A percentile compares a stretch with the other conserved stretches of the same genome.
Evolutionary conservation across 2,329 filamentous ascomycete species (phyloP).

Genomic region (Aureobasidium subglaciale): DNA sequence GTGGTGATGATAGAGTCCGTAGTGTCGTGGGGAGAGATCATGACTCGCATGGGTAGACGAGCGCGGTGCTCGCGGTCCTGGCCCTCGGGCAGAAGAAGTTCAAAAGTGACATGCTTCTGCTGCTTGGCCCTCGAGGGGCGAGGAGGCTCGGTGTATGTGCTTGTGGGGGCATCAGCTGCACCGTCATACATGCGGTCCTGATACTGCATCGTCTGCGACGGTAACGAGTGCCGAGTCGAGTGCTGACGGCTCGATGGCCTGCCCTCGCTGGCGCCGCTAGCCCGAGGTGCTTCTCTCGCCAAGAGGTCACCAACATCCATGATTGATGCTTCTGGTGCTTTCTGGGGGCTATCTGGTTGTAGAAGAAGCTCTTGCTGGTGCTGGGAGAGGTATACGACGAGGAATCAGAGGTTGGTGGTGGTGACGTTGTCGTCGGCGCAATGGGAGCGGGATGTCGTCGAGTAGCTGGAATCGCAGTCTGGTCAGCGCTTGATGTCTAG

Average conservation of each 20-base stretch:
- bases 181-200: not conserved
- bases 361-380: not conserved
- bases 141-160: constrained; percentile 18
- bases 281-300: constrained; percentile 19
- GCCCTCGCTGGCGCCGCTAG: constrained; percentile 19
- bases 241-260: constrained; percentile 29
- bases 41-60: constrained; percentile 75
- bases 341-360: not conserved
- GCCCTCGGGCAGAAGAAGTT: constrained; percentile 62
- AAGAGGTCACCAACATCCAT: constrained; percentile 35
- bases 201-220: constrained; percentile 15
- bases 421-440: constrained; percentile 27
- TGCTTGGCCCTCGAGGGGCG: constrained; percentile 31
- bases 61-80: constrained; percentile 59
- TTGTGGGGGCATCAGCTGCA: not conserved
- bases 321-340: not conserved
- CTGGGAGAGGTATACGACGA: constrained; percentile 6
- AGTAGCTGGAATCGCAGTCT: constrained; percentile 1
- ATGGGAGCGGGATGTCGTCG: constrained; percentile 14
- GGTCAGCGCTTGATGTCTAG: constrained; percentile 10
- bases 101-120: constrained; percentile 70
- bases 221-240: constrained; percentile 25
- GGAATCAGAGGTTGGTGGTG: constrained; percentile 14
- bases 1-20: constrained; percentile 97
- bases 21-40: constrained; percentile 91